These are phyloP conservation scores for Exophiala aquamarina DNA, from an alignment of 2,329 filamentous ascomycete species.

Conservation along the genomic window DNA sequence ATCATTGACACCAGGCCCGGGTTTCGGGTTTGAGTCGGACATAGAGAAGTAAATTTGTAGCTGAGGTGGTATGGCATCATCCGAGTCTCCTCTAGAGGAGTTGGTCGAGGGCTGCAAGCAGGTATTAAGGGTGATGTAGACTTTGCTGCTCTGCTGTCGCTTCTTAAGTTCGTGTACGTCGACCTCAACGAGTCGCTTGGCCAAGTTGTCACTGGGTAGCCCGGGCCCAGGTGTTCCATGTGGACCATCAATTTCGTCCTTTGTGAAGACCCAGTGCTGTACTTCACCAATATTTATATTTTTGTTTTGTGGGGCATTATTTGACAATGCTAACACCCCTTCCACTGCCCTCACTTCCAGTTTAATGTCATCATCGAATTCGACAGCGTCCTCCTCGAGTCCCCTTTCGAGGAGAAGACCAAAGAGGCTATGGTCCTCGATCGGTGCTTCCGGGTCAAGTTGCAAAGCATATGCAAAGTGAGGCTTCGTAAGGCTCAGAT, in stretches of 20 bases:
- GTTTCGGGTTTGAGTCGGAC: conserved; percentile 61
- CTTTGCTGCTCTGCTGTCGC: conserved; percentile 20
- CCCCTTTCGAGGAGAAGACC: conserved; percentile 40
- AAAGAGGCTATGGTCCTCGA: conserved; percentile 48
- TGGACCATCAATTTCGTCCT: conserved; percentile 52
- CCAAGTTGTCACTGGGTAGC: conserved; percentile 33
- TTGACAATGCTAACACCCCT: conserved; percentile 53
- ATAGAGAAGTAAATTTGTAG: conserved; percentile 76
- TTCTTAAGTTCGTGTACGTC: conserved; percentile 14
- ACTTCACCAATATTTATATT: conserved; percentile 65
- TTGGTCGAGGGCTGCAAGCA: conserved; percentile 72
- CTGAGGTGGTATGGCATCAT: conserved; percentile 61
- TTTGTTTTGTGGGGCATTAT: conserved; percentile 63
- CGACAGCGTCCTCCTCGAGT: conserved; percentile 31
- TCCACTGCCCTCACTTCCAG: conserved; percentile 59
- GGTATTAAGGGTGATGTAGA: conserved; percentile 85
- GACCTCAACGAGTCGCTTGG: conserved; percentile 23
- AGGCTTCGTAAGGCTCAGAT: conserved; percentile 59
- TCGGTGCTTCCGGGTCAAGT: conserved; percentile 42
- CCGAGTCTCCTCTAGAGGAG: conserved; percentile 44
- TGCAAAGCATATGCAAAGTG: conserved; percentile 65
- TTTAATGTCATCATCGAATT: conserved; percentile 28
- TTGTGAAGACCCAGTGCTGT: conserved; percentile 64
- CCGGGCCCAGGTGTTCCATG: conserved; percentile 36
- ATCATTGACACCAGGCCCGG: conserved; percentile 59